Base-by-base conservation (phyloP, 129 eudicot genomes). In the Flaveria bidentis region DNA sequence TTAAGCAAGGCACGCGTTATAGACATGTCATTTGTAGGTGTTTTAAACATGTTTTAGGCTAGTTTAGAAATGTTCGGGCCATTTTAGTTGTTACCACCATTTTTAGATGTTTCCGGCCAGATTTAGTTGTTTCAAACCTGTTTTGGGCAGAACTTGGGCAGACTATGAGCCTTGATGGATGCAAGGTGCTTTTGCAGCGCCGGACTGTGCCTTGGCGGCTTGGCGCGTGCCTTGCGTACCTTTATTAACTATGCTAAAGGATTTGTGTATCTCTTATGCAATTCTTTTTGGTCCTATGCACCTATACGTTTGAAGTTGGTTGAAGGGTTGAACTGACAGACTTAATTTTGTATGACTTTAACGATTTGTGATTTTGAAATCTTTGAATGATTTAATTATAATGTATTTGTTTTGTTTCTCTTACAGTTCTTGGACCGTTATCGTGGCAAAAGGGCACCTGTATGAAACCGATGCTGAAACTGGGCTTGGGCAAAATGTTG, bases 361-460 rank as follows among this genome's bases (percentile, higher is more conserved):
- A 20, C 5, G 64, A 50, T 51, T 30, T 30, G 36, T 30, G 0
- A 30, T 30, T 55, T 42, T 44, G 2, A 25, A 41, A 67, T 66
- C 14, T 17, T 9, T 23, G 44, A 42, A 67, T 67, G 49, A 11
- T 20, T 2, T 56, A 17, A 67, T 14, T 49, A 3, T 4, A 30
- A 7, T 30, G 5, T 70, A 4, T 49, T 60, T 55, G 41, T 33
- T 69, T 78, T 58, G 12, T 63, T 6, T 71, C 26, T 20, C 16
- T 71, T 53, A 15, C 77, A 78, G 82, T 78, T 78, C 15, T 49
- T 78, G 73, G 82, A 76, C 45, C 69, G 69, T 63, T 78, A 78
- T 25, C 82, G 82, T 33, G 71, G 82, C 77, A 78, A 60, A 78
- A 78, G 82, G 66, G 82, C 60, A 17, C 82, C 82, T 50, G 77